phyloP scores from a whole-genome alignment of 306 rosid species.

The Medicago truncatula region DNA sequence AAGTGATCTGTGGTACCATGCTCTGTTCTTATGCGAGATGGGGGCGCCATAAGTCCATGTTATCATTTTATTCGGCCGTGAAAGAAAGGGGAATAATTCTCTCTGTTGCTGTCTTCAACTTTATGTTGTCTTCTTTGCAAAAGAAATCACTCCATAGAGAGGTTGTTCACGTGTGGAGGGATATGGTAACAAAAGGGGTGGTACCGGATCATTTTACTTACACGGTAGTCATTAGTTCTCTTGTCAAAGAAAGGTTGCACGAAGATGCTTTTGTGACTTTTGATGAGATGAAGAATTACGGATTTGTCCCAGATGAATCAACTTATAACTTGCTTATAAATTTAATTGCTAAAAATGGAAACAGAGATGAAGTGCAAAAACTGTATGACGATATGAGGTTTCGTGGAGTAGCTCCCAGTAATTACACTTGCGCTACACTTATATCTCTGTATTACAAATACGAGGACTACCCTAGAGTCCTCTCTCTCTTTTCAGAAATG shows the following conservation, averaged over 20 bases:
- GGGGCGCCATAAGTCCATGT: conserved; percentile 91
- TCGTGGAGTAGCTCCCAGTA: conserved; percentile 72
- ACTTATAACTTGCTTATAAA: conserved; percentile 79
- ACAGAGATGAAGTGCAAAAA: conserved; percentile 61
- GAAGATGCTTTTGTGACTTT: conserved; percentile 72
- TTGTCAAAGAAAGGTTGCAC: conserved; percentile 61
- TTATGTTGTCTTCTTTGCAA: conserved; percentile 95
- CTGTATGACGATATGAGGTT: conserved; percentile 77
- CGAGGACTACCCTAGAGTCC: conserved; percentile 86
- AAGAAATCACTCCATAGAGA: conserved; percentile 79
- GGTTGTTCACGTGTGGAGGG: conserved; percentile 73
- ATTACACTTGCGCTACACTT: conserved; percentile 89
- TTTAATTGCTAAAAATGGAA: conserved; percentile 64
- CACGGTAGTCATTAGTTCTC: conserved; percentile 74
- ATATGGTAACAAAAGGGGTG: conserved; percentile 66
- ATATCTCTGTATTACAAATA: conserved; percentile 80
- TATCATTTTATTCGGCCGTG: conserved; percentile 85
- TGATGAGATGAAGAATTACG: conserved; percentile 61
- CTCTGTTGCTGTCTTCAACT: conserved; percentile 81
- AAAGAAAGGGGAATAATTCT: conserved; percentile 65
- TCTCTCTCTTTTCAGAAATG: conserved; percentile 89
- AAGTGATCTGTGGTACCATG: conserved; percentile 96
- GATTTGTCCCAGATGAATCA: conserved; percentile 80
- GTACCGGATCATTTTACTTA: conserved; percentile 69
- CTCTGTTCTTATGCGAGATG: conserved; percentile 94